Conservation (phyloP, 164 flowering plant genomes). For the Vitis cinerea region DNA sequence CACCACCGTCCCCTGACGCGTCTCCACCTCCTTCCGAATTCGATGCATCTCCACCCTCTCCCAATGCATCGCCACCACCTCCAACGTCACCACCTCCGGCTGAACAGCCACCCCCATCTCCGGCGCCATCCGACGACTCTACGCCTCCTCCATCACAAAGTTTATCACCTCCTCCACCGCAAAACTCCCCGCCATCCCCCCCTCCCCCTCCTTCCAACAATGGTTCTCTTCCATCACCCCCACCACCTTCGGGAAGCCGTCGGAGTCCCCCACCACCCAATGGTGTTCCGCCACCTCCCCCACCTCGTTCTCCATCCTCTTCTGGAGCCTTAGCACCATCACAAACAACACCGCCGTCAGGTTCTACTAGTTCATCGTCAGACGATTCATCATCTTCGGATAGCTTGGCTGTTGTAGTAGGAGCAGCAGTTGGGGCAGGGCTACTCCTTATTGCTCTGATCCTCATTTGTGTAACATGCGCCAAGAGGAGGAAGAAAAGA, state of each 20-base stretch:
- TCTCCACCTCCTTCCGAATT: background rate
- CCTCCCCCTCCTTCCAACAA: constrained; percentile 3
- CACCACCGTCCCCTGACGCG: background rate
- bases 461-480: constrained; percentile 14
- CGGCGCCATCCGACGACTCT: constrained; percentile 5
- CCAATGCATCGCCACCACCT: constrained; percentile 12
- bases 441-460: constrained; percentile 28
- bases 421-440: constrained; percentile 32
- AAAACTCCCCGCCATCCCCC: constrained; percentile 5
- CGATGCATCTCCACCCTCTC: constrained; percentile 1
- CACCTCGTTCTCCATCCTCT: constrained; percentile 1
- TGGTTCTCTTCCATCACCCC: background rate
- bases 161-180: constrained; percentile 20
- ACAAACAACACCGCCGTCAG: background rate
- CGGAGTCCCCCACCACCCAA: constrained; percentile 12
- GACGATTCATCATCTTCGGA: background rate
- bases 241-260: constrained; percentile 7
- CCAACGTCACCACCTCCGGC: constrained; percentile 12
- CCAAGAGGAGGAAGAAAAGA: constrained; percentile 40
- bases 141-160: constrained; percentile 6
- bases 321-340: constrained; percentile 5
- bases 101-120: constrained; percentile 3
- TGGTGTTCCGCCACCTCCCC: constrained; percentile 9
- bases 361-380: constrained; percentile 10
- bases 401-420: constrained; percentile 19